Evolutionary conservation across 2,329 filamentous ascomycete species (phyloP).

Genomic region (Trichoderma aggressivum): DNA sequence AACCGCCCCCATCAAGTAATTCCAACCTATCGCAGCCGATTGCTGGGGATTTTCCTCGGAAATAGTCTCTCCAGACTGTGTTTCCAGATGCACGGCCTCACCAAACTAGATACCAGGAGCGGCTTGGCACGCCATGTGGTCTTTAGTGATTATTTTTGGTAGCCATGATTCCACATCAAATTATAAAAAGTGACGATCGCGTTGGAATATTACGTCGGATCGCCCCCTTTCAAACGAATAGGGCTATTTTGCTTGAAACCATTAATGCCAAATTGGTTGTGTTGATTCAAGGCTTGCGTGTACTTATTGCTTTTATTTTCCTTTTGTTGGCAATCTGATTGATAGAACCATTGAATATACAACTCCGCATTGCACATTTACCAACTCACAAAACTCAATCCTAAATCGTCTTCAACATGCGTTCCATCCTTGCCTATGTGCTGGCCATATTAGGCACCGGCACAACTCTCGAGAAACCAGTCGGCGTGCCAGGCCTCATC

Average conservation of each 20-base stretch:
- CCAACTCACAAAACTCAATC: too few relatives aligned
- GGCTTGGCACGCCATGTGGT: background rate
- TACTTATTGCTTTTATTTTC: background rate
- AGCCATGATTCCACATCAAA: conserved; percentile 9
- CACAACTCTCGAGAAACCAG: background rate
- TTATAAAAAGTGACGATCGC: background rate
- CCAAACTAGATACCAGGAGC: background rate
- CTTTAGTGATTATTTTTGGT: background rate
- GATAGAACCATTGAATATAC: background rate
- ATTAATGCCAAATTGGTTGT: background rate
- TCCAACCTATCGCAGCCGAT: background rate
- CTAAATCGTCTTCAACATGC: background rate
- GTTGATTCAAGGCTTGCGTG: background rate
- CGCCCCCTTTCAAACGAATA: background rate
- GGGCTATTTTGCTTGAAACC: background rate
- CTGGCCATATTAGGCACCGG: background rate
- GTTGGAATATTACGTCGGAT: background rate
- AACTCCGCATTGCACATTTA: background rate
- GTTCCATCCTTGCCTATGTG: background rate
- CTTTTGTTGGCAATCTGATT: background rate
- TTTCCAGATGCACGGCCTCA: background rate
- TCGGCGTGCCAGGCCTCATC: background rate
- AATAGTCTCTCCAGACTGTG: background rate
- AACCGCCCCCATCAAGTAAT: background rate
- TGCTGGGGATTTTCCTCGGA: background rate